Evolutionary conservation across 225 moss, liverwort and hornwort species (phyloP).

Genomic region (Sphagnum contortum): DNA sequence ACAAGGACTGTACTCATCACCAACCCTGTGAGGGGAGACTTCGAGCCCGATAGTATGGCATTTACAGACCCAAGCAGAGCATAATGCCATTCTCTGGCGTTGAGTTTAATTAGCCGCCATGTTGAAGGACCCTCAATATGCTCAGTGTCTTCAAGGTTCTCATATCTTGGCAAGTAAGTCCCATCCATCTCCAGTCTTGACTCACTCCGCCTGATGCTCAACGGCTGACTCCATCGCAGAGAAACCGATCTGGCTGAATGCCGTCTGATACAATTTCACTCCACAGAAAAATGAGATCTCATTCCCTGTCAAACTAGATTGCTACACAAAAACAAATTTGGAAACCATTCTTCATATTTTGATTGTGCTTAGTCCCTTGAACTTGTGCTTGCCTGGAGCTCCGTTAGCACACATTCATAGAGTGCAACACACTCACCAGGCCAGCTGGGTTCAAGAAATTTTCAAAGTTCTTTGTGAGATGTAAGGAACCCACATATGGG

Average conservation of each 20-base stretch:
- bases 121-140: background rate
- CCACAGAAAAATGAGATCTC: background rate
- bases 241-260: background rate
- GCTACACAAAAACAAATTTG: too few relatives aligned
- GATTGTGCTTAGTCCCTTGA: too few relatives aligned
- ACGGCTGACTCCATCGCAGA: background rate
- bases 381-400: too few relatives aligned
- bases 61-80: background rate
- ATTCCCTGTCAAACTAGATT: background rate
- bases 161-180: too few relatives aligned
- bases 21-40: background rate
- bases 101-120: background rate
- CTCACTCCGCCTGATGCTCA: background rate
- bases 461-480: too few relatives aligned
- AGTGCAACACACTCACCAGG: too few relatives aligned
- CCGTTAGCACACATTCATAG: too few relatives aligned
- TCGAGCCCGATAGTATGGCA: constrained; percentile 1
- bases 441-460: too few relatives aligned
- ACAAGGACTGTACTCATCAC: constrained; percentile 2
- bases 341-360: too few relatives aligned
- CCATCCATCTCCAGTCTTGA: background rate
- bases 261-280: background rate
- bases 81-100: background rate
- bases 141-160: too few relatives aligned
- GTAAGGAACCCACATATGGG: too few relatives aligned